A percentile compares a stretch with the other conserved stretches of the same genome.
These are phyloP conservation scores for Chaetomiaceae sp. DNA, from an alignment of 2,329 filamentous ascomycete species.

Conservation along the genomic window DNA sequence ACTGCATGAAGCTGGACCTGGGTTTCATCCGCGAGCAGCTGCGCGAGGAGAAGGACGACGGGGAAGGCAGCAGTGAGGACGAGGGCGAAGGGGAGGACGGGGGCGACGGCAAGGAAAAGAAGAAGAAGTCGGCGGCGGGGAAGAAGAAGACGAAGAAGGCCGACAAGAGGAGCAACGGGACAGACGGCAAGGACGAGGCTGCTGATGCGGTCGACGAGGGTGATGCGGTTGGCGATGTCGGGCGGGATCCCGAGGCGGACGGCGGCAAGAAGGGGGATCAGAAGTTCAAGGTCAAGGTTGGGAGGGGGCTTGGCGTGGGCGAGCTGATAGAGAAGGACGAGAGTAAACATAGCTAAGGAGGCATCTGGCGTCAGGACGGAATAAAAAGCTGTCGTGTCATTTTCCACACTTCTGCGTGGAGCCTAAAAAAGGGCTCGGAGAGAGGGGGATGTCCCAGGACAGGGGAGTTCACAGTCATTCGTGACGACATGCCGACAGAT, in stretches of 20 bases:
- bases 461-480: too few relatives aligned
- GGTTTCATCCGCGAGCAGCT: constrained; percentile 48
- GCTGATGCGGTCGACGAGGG: constrained; percentile 53
- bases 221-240: constrained; percentile 62
- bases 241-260: too few relatives aligned
- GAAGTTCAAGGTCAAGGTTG: constrained; percentile 82
- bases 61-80: constrained; percentile 29
- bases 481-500: too few relatives aligned
- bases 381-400: neutral
- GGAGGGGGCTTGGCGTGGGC: constrained; percentile 70
- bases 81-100: neutral
- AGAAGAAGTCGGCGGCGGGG: neutral
- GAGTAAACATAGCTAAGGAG: constrained; percentile 34
- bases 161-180: neutral
- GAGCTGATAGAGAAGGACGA: constrained; percentile 69
- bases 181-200: constrained; percentile 13
- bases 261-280: constrained; percentile 33
- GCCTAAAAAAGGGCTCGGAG: neutral
- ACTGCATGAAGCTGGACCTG: constrained; percentile 86
- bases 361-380: neutral
- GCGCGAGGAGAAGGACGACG: constrained; percentile 37
- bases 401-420: neutral
- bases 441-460: too few relatives aligned
- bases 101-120: constrained; percentile 9
- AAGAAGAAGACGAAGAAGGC: neutral